Conservation (phyloP, 208 protist genomes). For the Trypanosoma melophagium region DNA sequence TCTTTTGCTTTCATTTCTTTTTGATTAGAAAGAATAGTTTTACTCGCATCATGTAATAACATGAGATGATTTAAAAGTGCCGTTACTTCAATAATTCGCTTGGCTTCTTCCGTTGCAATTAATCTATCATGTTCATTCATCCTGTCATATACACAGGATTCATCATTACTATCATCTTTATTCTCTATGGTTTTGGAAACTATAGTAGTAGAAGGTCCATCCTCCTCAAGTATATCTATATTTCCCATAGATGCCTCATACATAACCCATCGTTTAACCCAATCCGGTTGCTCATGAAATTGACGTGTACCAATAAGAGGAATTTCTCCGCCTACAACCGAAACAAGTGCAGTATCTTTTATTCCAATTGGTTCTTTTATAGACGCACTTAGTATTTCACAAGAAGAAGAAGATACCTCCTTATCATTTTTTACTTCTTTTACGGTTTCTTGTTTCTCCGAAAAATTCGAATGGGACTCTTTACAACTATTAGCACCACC, state of each 20-base stretch:
- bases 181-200: background rate
- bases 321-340: background rate
- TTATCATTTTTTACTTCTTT: too few species aligned
- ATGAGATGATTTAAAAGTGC: conserved; percentile 36
- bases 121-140: conserved; percentile 2
- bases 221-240: conserved; percentile 48
- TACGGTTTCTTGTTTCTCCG: too few species aligned
- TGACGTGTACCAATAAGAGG: background rate
- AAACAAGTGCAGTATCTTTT: too few species aligned
- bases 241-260: conserved; percentile 90
- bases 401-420: too few species aligned
- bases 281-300: conserved; percentile 47
- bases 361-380: background rate
- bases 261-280: conserved; percentile 80
- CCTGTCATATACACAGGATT: background rate
- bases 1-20: background rate
- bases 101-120: conserved; percentile 8
- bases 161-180: background rate
- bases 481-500: too few species aligned
- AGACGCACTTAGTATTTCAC: background rate
- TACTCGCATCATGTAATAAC: conserved; percentile 31
- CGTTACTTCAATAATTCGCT: conserved; percentile 26
- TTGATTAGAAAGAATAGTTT: background rate
- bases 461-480: too few species aligned
- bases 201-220: background rate